Evolutionary conservation across 2,329 filamentous ascomycete species (phyloP).

Genomic region (Corinectria fuckeliana): DNA sequence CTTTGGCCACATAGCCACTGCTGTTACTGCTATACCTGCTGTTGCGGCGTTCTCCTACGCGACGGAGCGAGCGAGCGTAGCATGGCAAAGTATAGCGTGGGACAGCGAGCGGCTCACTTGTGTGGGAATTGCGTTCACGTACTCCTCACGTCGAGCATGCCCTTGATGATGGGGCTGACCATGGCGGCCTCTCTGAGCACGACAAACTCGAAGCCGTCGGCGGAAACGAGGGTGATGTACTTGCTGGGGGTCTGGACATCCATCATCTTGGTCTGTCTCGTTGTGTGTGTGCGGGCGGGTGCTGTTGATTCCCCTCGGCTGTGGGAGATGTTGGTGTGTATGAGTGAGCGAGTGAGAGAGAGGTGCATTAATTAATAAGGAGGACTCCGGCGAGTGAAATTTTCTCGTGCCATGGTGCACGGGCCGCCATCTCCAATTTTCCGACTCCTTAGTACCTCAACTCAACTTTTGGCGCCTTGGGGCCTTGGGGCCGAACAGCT

Average conservation of each 20-base stretch:
- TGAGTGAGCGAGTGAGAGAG: slow-evolving; percentile 17
- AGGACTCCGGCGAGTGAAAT: slow-evolving; percentile 22
- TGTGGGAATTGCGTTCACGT: slow-evolving; percentile 31
- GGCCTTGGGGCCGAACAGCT: neutral
- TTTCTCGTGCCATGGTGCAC: slow-evolving; percentile 33
- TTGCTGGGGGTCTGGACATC: slow-evolving; percentile 54
- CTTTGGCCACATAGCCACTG: neutral
- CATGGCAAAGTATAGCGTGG: neutral
- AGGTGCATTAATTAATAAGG: slow-evolving; percentile 21
- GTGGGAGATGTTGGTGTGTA: slow-evolving; percentile 12
- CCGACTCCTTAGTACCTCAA: slow-evolving; percentile 14
- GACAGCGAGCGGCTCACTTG: neutral
- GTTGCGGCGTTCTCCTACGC: neutral
- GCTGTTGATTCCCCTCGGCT: slow-evolving; percentile 4
- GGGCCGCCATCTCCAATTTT: slow-evolving; percentile 27
- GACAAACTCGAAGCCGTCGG: slow-evolving; percentile 79
- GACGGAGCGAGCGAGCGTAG: neutral
- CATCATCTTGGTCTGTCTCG: slow-evolving; percentile 24
- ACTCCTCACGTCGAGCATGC: slow-evolving; percentile 76
- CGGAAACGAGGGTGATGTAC: slow-evolving; percentile 79
- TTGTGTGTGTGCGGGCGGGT: neutral
- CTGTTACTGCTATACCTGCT: neutral
- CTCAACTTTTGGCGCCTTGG: slow-evolving; percentile 5
- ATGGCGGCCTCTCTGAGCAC: slow-evolving; percentile 73
- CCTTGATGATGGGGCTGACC: slow-evolving; percentile 74